Base-by-base conservation (phyloP, 2,329 filamentous ascomycete genomes). In the Xylaria sp. region DNA sequence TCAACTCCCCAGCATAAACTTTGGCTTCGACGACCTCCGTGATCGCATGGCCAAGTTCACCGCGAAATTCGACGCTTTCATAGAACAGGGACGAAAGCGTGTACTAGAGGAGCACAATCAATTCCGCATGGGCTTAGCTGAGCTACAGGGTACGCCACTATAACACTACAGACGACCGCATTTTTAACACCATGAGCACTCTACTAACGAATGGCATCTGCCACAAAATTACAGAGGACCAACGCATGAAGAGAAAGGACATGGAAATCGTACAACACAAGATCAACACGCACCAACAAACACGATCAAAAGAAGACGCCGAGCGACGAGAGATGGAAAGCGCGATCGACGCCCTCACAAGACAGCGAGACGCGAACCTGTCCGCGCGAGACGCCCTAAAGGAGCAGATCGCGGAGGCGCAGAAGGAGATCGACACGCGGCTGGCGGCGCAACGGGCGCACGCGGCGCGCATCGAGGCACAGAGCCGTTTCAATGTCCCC, bases 11-110 rank as follows among this genome's bases (percentile, higher is more conserved):
- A 93, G 87, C 79, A 92, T 97, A 80, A 94, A 97, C 81, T 98
- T 99, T 80, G 94, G 94, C 67, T 98, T 98, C 80, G 94, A 98
- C 75, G 93, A 98, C 74, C 83, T 99, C 78, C 94, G 95, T 81
- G 93, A 95, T 77, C 92, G 94, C 81, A 98, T 99, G 96, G 88
- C 91, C 63, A 93, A 92, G 71, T 99, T 99, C 79, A 98, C 92
- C 0, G 87, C 89, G 9, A 92, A 90, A 75, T 99, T 99, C 75
- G 96, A 99, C 78, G 90, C 91, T 0, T 98, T 98, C 75, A 98
- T 99, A 71, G 95, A 97, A 77, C 90, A 93, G 72, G 94, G 94
- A 0, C 88, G 95, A 59, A 97, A 97, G 81, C 89, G 93, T 62
- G 93, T 98, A 0, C 81, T 98, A 8, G 94, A 98, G 76, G 94